Conservation (phyloP, 1,284 basidiomycete species). For the Pascua sp. region DNA sequence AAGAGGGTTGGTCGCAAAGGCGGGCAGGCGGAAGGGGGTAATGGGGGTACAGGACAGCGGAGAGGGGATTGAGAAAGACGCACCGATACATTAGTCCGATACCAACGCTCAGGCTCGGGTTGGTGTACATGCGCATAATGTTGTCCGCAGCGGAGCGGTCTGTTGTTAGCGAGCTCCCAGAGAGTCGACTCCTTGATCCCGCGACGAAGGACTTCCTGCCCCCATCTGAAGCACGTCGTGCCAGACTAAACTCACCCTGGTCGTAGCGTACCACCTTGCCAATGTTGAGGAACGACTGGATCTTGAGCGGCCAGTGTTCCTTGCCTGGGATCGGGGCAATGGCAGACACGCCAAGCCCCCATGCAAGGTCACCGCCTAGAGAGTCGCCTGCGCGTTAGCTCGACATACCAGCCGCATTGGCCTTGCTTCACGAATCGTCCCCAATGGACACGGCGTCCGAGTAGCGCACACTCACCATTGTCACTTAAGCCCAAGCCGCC, state of each 20-base stretch:
- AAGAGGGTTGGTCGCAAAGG: no score
- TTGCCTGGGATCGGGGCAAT: conserved; percentile 74
- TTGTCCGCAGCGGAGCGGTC: conserved; percentile 47
- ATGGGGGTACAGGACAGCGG: neutral
- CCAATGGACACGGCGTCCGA: neutral
- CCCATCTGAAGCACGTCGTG: no score
- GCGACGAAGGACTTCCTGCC: no score
- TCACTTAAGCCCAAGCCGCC: conserved; percentile 83
- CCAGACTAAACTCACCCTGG: conserved; percentile 52
- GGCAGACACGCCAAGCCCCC: conserved; percentile 75
- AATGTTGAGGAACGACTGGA: conserved; percentile 79
- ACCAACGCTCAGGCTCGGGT: conserved; percentile 65
- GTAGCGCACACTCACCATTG: conserved; percentile 55
- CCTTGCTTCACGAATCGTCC: neutral
- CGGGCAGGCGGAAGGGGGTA: no score
- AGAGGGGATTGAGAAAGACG: conserved; percentile 1
- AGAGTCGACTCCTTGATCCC: neutral
- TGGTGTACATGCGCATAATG: conserved; percentile 46
- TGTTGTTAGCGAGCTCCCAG: conserved; percentile 8
- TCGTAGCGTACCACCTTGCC: conserved; percentile 72
- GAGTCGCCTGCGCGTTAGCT: conserved; percentile 56
- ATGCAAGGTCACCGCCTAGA: conserved; percentile 83
- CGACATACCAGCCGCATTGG: neutral
- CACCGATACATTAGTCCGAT: conserved; percentile 81
- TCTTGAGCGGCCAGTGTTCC: conserved; percentile 82